Conservation (phyloP, 352 stramenopile species). For the Globisporangium iwayamae region DNA sequence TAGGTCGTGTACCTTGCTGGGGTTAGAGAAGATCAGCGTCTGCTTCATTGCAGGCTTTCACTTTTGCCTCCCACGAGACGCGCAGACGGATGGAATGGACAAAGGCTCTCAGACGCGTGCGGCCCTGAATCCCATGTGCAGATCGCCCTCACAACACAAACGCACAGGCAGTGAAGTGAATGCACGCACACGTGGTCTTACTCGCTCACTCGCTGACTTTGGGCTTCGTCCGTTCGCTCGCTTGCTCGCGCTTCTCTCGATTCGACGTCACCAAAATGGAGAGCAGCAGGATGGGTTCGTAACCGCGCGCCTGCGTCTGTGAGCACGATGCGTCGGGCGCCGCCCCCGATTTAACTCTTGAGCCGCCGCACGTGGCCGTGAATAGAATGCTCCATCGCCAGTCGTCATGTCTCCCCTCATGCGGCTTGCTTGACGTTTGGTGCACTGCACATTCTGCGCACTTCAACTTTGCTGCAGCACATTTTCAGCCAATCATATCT, state of each 20-base stretch:
- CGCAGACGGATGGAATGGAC: neutral
- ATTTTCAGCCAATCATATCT: neutral
- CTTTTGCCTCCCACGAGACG: neutral
- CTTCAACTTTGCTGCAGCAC: neutral
- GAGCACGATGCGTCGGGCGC: neutral
- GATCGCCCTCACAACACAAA: neutral
- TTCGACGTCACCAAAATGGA: conserved; percentile 3
- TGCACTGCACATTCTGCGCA: neutral
- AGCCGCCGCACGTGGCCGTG: neutral
- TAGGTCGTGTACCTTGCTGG: conserved; percentile 16
- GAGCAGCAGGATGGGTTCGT: neutral
- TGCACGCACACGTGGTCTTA: neutral
- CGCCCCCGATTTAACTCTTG: neutral
- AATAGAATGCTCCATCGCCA: neutral
- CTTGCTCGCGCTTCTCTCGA: neutral
- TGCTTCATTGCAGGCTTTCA: conserved; percentile 8
- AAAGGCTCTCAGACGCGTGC: neutral
- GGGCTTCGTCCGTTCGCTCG: neutral
- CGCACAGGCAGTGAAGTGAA: neutral
- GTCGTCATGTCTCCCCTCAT: neutral
- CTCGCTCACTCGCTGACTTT: neutral
- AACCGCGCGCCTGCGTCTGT: neutral
- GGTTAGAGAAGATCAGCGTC: conserved; percentile 14
- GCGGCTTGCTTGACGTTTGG: neutral
- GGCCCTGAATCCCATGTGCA: conserved; percentile 5